Percentiles rank a stretch among this genome's conserved stretches.
These are phyloP conservation scores for Claviceps quebecensis DNA, from an alignment of 2,329 filamentous ascomycete species.

Conservation along the genomic window DNA sequence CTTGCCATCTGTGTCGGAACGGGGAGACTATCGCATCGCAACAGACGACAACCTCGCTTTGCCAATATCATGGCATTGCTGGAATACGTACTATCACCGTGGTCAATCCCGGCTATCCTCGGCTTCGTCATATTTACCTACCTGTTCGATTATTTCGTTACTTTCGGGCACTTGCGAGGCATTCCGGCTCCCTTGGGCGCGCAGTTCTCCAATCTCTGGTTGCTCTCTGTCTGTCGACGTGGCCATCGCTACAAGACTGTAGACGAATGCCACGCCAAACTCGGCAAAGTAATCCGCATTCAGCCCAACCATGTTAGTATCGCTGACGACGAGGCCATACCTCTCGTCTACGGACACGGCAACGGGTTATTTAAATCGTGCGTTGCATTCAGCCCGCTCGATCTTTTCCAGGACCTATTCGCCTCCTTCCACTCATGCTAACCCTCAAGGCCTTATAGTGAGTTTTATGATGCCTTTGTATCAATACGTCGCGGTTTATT, in stretches of 20 bases:
- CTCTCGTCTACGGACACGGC: constrained; percentile 63
- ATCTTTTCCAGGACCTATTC: too few species aligned
- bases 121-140: constrained; percentile 39
- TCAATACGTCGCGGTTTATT: constrained; percentile 76
- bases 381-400: constrained; percentile 8
- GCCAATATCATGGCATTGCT: constrained; percentile 15
- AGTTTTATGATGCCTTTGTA: constrained; percentile 87
- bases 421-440: constrained; percentile 4
- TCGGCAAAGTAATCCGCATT: constrained; percentile 69
- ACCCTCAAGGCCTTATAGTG: constrained; percentile 27
- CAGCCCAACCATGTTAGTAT: constrained; percentile 76
- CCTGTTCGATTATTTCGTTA: constrained; percentile 45
- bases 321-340: constrained; percentile 66
- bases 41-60: background rate
- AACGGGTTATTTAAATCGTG: constrained; percentile 62
- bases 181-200: constrained; percentile 51
- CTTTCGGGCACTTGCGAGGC: constrained; percentile 31
- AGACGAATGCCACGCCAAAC: constrained; percentile 58
- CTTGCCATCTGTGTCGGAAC: background rate
- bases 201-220: constrained; percentile 66
- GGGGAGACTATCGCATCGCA: background rate
- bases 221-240: constrained; percentile 50
- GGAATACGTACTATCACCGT: constrained; percentile 27
- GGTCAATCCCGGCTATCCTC: constrained; percentile 30
- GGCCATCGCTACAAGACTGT: constrained; percentile 52